phyloP scores from a whole-genome alignment of 2,329 filamentous ascomycete genomes.

The Akanthomyces lecanii region DNA sequence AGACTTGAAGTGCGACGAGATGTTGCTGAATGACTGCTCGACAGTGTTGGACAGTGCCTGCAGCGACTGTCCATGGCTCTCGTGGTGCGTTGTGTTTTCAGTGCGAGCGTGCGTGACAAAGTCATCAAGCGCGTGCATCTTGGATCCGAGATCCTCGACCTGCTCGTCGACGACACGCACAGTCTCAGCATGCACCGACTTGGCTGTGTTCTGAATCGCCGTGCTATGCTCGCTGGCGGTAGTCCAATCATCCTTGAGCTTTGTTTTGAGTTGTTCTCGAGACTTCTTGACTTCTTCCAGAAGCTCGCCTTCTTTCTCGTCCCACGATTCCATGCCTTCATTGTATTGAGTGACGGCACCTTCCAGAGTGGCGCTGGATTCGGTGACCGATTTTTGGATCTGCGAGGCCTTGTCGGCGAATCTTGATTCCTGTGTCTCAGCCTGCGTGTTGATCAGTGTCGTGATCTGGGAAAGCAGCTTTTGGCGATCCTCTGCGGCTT shows the following conservation, averaged over 20 bases:
- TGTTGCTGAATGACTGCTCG: constrained; percentile 66
- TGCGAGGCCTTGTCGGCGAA: constrained; percentile 58
- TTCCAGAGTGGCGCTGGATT: constrained; percentile 62
- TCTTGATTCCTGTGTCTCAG: constrained; percentile 67
- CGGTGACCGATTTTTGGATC: constrained; percentile 59
- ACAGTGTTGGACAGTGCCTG: constrained; percentile 62
- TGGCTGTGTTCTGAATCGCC: constrained; percentile 78
- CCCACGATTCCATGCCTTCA: constrained; percentile 71
- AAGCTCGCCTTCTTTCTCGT: constrained; percentile 62
- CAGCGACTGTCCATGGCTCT: constrained; percentile 64
- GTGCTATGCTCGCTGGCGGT: constrained; percentile 73
- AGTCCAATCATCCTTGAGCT: constrained; percentile 82
- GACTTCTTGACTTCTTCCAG: constrained; percentile 68
- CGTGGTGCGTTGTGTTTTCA: constrained; percentile 75
- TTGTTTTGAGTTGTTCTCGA: constrained; percentile 72
- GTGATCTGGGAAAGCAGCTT: constrained; percentile 73
- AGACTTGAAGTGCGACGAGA: constrained; percentile 65
- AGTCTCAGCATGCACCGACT: constrained; percentile 85
- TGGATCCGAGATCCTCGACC: constrained; percentile 77
- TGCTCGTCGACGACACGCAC: constrained; percentile 86
- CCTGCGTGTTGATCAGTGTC: constrained; percentile 68
- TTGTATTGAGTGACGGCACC: constrained; percentile 62
- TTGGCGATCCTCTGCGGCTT: constrained; percentile 68
- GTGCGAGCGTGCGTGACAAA: constrained; percentile 79
- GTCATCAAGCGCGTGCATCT: constrained; percentile 86